Conservation (phyloP, 164 flowering plant genomes). For the Cinnamomum micranthum region DNA sequence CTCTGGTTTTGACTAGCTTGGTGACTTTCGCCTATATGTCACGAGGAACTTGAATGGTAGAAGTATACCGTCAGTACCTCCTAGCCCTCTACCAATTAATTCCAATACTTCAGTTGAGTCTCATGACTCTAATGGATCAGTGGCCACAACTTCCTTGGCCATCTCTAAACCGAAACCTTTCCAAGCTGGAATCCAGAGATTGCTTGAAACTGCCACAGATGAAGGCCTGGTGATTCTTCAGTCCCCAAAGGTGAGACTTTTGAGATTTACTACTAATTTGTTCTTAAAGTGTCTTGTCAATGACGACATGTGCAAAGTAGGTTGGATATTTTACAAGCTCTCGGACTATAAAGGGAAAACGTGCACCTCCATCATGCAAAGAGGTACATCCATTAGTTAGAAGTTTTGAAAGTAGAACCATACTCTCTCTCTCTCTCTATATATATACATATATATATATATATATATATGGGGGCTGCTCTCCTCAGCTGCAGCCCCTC, state of each 20-base stretch:
- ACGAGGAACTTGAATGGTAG: conserved; percentile 42
- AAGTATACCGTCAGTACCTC: conserved; percentile 26
- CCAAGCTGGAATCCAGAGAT: conserved; percentile 20
- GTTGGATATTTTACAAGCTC: conserved; percentile 76
- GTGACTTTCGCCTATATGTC: conserved; percentile 60
- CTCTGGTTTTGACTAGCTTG: conserved; percentile 37
- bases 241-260: conserved; percentile 59
- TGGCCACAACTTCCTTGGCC: conserved; percentile 47
- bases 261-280: not conserved
- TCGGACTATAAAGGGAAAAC: conserved; percentile 68
- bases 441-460: too few relatives aligned
- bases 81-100: conserved; percentile 27
- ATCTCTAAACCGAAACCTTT: conserved; percentile 37
- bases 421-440: too few relatives aligned
- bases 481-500: too few relatives aligned
- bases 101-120: conserved; percentile 21
- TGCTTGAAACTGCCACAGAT: conserved; percentile 65
- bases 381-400: conserved; percentile 42
- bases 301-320: conserved; percentile 33
- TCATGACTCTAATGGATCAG: conserved; percentile 45
- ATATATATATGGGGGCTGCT: too few relatives aligned
- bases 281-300: not conserved
- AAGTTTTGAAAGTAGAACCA: not conserved
- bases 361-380: conserved; percentile 71
- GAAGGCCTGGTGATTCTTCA: conserved; percentile 59